Conservation (phyloP, 1,284 basidiomycete genomes). For the Sporisorium exsertum region DNA sequence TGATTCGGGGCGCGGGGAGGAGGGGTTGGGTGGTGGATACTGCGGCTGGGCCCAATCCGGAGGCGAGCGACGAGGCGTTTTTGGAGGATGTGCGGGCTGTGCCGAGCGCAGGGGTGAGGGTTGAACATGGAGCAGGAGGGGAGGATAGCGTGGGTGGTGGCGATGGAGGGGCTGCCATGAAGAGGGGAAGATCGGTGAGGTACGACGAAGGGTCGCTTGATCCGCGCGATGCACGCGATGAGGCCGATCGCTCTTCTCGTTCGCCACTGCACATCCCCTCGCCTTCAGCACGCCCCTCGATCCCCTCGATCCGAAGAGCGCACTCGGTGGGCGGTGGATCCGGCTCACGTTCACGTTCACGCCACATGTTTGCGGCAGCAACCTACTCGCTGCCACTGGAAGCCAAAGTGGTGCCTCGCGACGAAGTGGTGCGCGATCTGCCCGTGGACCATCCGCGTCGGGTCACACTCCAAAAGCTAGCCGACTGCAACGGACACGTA, state of each 20-base stretch:
- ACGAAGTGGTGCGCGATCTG: conserved; percentile 75
- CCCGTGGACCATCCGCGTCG: conserved; percentile 77
- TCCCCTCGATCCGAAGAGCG: conserved; percentile 40
- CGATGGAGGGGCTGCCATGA: background rate
- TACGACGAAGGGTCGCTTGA: conserved; percentile 28
- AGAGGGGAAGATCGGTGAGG: conserved; percentile 34
- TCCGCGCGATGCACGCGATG: background rate
- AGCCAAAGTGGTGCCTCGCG: conserved; percentile 29
- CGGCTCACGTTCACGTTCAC: conserved; percentile 55
- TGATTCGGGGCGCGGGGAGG: conserved; percentile 88
- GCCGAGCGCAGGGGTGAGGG: background rate
- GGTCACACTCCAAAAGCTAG: conserved; percentile 78
- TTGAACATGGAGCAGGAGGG: background rate
- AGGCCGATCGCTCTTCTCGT: conserved; percentile 20
- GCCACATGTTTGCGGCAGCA: conserved; percentile 19
- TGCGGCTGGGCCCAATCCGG: conserved; percentile 80
- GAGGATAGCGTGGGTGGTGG: conserved; percentile 1
- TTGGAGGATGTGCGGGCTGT: conserved; percentile 18
- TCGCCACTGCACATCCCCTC: conserved; percentile 30
- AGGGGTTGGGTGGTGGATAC: conserved; percentile 95
- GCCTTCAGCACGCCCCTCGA: conserved; percentile 14
- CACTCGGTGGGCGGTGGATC: conserved; percentile 48
- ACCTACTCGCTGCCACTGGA: conserved; percentile 27
- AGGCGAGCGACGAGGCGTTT: conserved; percentile 53
- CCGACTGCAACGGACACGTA: conserved; percentile 86